Conservation (phyloP, 2,329 filamentous ascomycete species). For the Trichoderma sp. region DNA sequence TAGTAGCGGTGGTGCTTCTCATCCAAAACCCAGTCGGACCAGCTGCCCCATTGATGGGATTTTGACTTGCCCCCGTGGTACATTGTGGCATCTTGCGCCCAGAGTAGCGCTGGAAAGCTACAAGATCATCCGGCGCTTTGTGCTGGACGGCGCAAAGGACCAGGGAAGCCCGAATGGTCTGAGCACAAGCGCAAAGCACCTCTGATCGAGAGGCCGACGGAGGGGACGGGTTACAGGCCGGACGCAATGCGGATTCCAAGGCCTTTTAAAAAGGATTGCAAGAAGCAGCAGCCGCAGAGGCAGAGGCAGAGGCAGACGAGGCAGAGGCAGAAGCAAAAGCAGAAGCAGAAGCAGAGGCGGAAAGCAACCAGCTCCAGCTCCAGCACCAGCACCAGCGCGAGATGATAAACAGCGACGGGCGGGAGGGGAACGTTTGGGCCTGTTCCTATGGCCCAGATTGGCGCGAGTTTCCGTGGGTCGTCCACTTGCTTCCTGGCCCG, state of each 20-base stretch:
- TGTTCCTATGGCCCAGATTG: conserved; percentile 21
- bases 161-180: conserved; percentile 1
- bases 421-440: conserved; percentile 20
- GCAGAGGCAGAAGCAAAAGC: not conserved
- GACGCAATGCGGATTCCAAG: conserved; percentile 17
- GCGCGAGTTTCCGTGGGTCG: conserved; percentile 20
- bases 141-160: conserved; percentile 19
- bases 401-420: conserved; percentile 20
- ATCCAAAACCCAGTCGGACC: conserved; percentile 30
- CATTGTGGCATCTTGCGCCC: conserved; percentile 30
- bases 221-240: conserved; percentile 20
- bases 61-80: conserved; percentile 30
- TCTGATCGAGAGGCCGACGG: conserved; percentile 11
- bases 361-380: not conserved
- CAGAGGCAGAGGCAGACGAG: not conserved
- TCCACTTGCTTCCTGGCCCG: conserved; percentile 17
- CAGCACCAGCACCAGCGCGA: conserved; percentile 14
- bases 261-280: conserved; percentile 8
- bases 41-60: conserved; percentile 27
- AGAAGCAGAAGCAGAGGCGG: not conserved
- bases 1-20: conserved; percentile 22
- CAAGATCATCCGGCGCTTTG: conserved; percentile 18
- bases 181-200: conserved; percentile 17
- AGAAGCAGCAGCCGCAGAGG: not conserved
- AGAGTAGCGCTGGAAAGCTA: conserved; percentile 20